A percentile compares a stretch with the other conserved stretches of the same genome.
Conservation (phyloP, 2,329 filamentous ascomycete genomes). For the Colletotrichum sp. region DNA sequence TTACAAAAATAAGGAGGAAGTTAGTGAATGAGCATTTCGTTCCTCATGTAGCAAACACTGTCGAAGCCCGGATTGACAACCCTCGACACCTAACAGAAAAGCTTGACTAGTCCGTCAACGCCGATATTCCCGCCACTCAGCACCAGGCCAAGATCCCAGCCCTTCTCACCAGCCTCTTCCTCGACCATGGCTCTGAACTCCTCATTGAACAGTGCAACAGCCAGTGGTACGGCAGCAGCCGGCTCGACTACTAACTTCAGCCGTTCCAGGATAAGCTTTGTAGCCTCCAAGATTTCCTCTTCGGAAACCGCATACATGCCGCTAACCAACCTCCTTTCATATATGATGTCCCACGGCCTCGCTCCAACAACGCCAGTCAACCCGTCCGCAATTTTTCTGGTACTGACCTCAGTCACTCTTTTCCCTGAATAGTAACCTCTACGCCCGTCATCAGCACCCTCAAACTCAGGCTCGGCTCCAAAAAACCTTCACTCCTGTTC, state of each 20-base stretch:
- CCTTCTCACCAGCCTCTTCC: slow-evolving; percentile 70
- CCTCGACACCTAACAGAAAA: slow-evolving; percentile 41
- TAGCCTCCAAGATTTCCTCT: slow-evolving; percentile 77
- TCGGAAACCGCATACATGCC: slow-evolving; percentile 79
- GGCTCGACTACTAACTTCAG: slow-evolving; percentile 94
- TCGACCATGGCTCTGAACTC: slow-evolving; percentile 77
- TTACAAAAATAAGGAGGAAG: no score
- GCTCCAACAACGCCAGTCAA: slow-evolving; percentile 83
- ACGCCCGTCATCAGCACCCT: slow-evolving; percentile 84
- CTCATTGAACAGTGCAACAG: slow-evolving; percentile 83
- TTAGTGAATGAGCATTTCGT: no score
- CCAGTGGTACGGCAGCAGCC: slow-evolving; percentile 82
- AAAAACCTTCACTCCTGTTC: slow-evolving; percentile 81
- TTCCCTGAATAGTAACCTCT: slow-evolving; percentile 69
- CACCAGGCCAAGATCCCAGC: slow-evolving; percentile 73
- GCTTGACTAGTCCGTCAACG: slow-evolving; percentile 54
- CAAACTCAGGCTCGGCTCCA: slow-evolving; percentile 81
- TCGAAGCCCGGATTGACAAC: fast-evolving
- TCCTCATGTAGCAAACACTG: no score
- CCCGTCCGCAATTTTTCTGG: slow-evolving; percentile 87
- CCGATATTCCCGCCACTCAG: slow-evolving; percentile 66
- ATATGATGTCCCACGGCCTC: slow-evolving; percentile 79
- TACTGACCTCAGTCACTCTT: slow-evolving; percentile 71
- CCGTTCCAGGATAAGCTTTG: slow-evolving; percentile 81
- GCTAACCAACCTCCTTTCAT: slow-evolving; percentile 68